A percentile compares a stretch with the other conserved stretches of the same genome.
Evolutionary conservation across 2,329 filamentous ascomycete species (phyloP).

Genomic region (Cordyceps javanica): DNA sequence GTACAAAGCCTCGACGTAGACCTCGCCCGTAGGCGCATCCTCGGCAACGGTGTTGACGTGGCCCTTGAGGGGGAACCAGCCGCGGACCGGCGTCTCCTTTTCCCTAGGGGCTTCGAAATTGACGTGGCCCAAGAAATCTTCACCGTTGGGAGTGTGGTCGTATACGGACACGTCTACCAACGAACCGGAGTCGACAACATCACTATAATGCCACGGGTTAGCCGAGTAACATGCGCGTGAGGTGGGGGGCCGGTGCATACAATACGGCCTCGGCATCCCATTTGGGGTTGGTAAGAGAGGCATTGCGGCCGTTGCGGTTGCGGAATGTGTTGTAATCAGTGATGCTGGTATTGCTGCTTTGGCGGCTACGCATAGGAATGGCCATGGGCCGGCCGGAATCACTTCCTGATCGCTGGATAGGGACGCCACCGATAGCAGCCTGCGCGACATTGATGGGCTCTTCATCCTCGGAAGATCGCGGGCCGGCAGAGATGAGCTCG

Average conservation of each 20-base stretch:
- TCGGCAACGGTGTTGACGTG: slow-evolving; percentile 66
- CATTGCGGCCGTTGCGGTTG: slow-evolving; percentile 48
- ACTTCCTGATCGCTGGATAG: slow-evolving; percentile 66
- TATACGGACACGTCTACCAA: slow-evolving; percentile 92
- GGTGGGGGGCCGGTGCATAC: slow-evolving; percentile 42
- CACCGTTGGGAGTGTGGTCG: slow-evolving; percentile 70
- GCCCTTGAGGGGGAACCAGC: slow-evolving; percentile 78
- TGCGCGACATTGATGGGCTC: slow-evolving; percentile 43
- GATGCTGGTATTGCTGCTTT: slow-evolving; percentile 90
- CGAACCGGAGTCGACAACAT: slow-evolving; percentile 87
- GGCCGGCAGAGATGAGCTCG: slow-evolving; percentile 88
- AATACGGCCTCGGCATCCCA: slow-evolving; percentile 96
- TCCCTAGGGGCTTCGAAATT: slow-evolving; percentile 64
- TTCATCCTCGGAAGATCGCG: slow-evolving; percentile 58
- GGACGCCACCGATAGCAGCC: slow-evolving; percentile 47
- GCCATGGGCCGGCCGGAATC: slow-evolving; percentile 81
- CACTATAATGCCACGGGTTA: slow-evolving; percentile 46
- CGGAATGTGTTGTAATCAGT: slow-evolving; percentile 57
- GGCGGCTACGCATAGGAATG: slow-evolving; percentile 93
- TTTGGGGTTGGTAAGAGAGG: slow-evolving; percentile 70
- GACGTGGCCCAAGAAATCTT: slow-evolving; percentile 88
- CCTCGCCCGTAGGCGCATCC: slow-evolving; percentile 75
- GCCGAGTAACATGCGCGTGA: background rate
- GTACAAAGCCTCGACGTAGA: slow-evolving; percentile 80
- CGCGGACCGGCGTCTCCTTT: slow-evolving; percentile 66